Base-by-base conservation (phyloP, 2,329 filamentous ascomycete species). In the Thielaviopsis punctulata region DNA sequence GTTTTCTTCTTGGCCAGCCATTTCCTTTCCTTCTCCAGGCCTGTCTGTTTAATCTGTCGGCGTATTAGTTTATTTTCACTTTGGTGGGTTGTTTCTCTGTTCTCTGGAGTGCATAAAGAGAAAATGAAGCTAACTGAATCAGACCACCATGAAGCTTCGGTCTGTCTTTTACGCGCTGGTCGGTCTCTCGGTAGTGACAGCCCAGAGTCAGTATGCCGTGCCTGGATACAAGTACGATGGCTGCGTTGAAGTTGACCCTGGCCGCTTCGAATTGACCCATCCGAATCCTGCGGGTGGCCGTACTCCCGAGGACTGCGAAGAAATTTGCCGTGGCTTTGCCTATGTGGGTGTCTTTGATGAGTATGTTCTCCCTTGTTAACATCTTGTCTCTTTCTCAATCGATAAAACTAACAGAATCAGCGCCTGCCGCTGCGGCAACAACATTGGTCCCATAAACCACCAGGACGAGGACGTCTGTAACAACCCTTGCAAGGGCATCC, bases 281-380 rank as follows among this genome's bases (percentile, higher is more conserved):
- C 48, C 53, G 2, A 49, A 55, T 22, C 52, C 52, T 12, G 36
- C 53, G 15, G 55, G 52, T 12, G 52, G 52, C 45, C 52, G 54
- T 19, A 55, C 55, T 10, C 56, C 56, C 33, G 54, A 57, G 48
- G 56, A 52, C 30, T 57, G 56, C 19, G 52, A 57, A 22, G 36
- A 53, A 13, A 23, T 51, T 9, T 57, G 56, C 43, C 46, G 41
- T 8, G 56, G 54, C 21, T 57, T 24, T 33, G 23, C 51, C 45
- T 57, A 51, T 27, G 56, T 55, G 4, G 56, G 49, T 4, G 52
- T 57, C 3, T 57, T 53, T 36, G 30, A 54, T 23, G 54, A 52
- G 56, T 56, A 48, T 52, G 55, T 50, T 23, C 18, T 39, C 13
- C 43, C 1, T 25, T 9, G 18, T 24, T 7, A 36, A 15, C 48